Percentiles rank a stretch among this genome's conserved stretches.
phyloP scores from a whole-genome alignment of 2,329 filamentous ascomycete genomes.

The Fusarium udum region DNA sequence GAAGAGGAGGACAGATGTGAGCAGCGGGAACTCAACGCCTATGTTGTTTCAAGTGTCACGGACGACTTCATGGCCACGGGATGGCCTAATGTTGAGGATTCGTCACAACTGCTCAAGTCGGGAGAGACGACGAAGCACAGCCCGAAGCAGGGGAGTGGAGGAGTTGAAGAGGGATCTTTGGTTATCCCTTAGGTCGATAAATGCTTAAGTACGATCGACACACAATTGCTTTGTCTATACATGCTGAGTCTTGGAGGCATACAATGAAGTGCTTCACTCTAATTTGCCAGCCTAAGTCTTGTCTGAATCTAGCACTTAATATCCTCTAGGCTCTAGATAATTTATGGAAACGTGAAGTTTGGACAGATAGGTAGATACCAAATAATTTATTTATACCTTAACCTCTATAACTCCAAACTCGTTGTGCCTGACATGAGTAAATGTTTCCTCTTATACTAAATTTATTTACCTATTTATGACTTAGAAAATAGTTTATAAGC shows the following conservation, averaged over 20 bases:
- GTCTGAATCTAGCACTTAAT: background rate
- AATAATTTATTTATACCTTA: background rate
- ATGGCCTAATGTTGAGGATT: too few relatives aligned
- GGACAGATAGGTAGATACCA: conserved; percentile 9
- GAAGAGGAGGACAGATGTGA: background rate
- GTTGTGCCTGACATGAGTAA: background rate
- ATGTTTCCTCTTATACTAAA: background rate
- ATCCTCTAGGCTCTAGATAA: too few relatives aligned
- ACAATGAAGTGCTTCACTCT: background rate
- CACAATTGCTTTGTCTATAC: background rate
- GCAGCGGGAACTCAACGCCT: background rate
- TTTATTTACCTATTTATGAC: background rate
- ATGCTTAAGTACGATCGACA: background rate
- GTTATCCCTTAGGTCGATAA: background rate
- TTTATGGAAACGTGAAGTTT: background rate
- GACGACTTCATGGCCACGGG: background rate
- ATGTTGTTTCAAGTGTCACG: background rate
- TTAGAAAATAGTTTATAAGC: background rate
- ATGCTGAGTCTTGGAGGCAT: background rate
- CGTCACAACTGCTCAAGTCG: background rate
- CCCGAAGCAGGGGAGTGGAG: background rate
- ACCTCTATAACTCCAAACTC: background rate
- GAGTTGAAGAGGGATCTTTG: background rate
- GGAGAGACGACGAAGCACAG: background rate
- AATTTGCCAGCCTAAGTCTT: background rate